These are phyloP conservation scores for Talaromyces funiculosus DNA, from an alignment of 2,329 filamentous ascomycete species.

Conservation along the genomic window DNA sequence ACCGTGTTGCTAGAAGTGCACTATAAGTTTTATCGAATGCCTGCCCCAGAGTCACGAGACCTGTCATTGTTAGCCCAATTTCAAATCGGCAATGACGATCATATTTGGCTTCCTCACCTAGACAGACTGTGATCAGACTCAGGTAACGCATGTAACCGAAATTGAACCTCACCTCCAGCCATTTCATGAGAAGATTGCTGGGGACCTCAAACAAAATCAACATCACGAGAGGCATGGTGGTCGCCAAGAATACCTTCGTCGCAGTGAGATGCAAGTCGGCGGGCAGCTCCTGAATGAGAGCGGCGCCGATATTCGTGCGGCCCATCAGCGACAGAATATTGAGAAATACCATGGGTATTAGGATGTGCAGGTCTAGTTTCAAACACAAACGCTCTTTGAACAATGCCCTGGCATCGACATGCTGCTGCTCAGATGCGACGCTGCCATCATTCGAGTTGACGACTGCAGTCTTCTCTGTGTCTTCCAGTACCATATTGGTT, in stretches of 20 bases:
- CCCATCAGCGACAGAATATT: constrained; percentile 7
- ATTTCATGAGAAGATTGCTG: constrained; percentile 3
- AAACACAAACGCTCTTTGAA: constrained; percentile 5
- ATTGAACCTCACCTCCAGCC: not conserved
- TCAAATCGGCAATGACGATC: too few species aligned
- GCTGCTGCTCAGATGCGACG: not conserved
- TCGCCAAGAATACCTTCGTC: not conserved
- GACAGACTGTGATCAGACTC: constrained; percentile 1
- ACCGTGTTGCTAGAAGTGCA: constrained; percentile 2
- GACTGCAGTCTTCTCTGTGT: not conserved
- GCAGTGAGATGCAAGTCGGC: not conserved
- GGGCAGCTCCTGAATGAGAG: not conserved
- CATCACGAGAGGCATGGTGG: not conserved
- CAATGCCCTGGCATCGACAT: not conserved
- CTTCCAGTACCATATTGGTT: not conserved
- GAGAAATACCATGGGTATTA: not conserved
- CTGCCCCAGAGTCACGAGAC: constrained; percentile 2
- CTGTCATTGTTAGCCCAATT: not conserved
- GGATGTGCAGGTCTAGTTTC: not conserved
- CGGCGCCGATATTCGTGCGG: constrained; percentile 1
- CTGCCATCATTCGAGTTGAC: constrained; percentile 5
- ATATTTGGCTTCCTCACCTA: not conserved
- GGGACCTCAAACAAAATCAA: constrained; percentile 3
- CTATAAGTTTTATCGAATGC: constrained; percentile 4
- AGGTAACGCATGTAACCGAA: constrained; percentile 4